Evolutionary conservation across 768 basidiomycete genomes (phyloP), one percentile per base, ranked within the genome.

Genomic region (Pleurotus salmoneostramineus): DNA sequence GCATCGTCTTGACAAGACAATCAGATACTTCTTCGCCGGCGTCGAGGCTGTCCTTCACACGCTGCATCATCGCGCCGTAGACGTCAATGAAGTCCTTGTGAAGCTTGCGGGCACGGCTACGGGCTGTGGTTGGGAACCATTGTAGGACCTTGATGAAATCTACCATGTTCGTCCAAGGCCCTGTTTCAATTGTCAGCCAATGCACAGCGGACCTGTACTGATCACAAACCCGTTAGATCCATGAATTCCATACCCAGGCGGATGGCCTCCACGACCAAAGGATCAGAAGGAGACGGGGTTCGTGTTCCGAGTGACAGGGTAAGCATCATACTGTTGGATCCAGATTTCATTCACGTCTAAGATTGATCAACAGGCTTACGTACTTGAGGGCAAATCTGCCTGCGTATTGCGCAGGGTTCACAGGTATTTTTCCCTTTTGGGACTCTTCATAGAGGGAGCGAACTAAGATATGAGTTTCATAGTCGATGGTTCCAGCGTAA

Each of bases 1-100:
- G 63, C 7, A 74, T 60, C 2, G 64, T 67, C 61, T 72, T 73
- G 34, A 69, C 68, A 27, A 72, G 66, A 57, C 72, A 74, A 58
- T 73, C 66, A 3, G 72, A 70, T 3, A 72, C 69, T 3, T 66
- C 57, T 48, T 72, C 71, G 32, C 71, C 70, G 8, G 50, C 55
- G 1, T 70, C 68, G 60, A 73, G 63, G 6, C 66, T 65, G 2
- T 58, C 60, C 52, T 68, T 67, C 21, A 72, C 63, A 5, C 61
- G 64, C 51, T 50, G 58, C 10, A 71, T 68, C 69, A 73, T 70
- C 2, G 61, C 58, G n/a, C 72, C 69, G 52, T 72, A 74, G 2
- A 70, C 66, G 27, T 63, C 64, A 37, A 70, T 58, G 21, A 72
- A 58, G 44, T 63, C 69, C 7, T 60, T 59, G 58, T 67, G 64